Evolutionary conservation across 1,284 basidiomycete species (phyloP).

Genomic region (Mycena sp.): DNA sequence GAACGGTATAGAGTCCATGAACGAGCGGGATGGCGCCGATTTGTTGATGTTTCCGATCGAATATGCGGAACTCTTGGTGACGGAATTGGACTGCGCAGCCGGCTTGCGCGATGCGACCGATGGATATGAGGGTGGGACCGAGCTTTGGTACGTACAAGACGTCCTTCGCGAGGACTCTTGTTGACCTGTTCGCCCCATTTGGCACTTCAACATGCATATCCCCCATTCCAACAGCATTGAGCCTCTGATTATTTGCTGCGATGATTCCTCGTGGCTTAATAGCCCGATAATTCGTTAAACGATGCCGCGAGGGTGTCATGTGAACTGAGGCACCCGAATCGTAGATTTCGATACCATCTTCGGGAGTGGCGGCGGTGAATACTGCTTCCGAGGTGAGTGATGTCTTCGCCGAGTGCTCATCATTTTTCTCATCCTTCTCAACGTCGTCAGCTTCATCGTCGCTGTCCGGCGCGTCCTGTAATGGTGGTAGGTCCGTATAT

Average conservation of each 20-base stretch:
- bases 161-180: background rate
- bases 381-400: too few species aligned
- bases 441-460: too few species aligned
- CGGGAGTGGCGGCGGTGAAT: background rate
- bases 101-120: background rate
- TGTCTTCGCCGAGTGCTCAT: too few species aligned
- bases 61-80: slow-evolving; percentile 1
- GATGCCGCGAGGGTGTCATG: slow-evolving; percentile 3
- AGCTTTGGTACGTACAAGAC: slow-evolving; percentile 16
- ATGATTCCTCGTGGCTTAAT: slow-evolving; percentile 7
- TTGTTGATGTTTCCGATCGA: background rate
- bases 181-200: background rate
- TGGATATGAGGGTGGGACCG: slow-evolving; percentile 12
- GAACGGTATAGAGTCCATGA: slow-evolving; percentile 14
- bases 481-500: too few species aligned
- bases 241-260: slow-evolving; percentile 4
- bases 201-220: slow-evolving; percentile 7
- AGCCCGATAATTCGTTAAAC: background rate
- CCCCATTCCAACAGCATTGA: slow-evolving; percentile 7
- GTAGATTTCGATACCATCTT: background rate
- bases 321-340: slow-evolving; percentile 17
- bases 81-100: slow-evolving; percentile 12
- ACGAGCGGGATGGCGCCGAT: slow-evolving; percentile 15
- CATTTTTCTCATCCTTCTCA: too few species aligned
- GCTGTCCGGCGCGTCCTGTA: too few species aligned